phyloP scores from a whole-genome alignment of 441 rosid species.

The Monsonia emarginata region DNA sequence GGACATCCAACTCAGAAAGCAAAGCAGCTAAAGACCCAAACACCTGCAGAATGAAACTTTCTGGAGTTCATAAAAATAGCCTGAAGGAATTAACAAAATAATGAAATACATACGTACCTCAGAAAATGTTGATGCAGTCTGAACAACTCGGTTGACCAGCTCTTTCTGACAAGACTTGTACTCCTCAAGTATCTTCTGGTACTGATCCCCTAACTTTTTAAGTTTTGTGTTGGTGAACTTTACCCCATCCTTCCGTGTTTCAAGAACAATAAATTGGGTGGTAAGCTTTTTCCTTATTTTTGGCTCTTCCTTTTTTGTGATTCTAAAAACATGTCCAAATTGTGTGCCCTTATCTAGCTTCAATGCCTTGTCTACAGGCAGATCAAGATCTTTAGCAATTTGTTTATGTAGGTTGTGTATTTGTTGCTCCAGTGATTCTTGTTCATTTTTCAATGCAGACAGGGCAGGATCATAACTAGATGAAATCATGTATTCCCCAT shows the following conservation, averaged over 20 bases:
- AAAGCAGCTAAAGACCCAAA: slow-evolving; percentile 61
- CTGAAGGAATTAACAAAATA: slow-evolving; percentile 14
- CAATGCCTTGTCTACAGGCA: slow-evolving; percentile 63
- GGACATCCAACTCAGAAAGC: slow-evolving; percentile 87
- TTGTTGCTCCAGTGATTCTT: slow-evolving; percentile 63
- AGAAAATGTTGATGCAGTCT: slow-evolving; percentile 65
- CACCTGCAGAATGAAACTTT: slow-evolving; percentile 46
- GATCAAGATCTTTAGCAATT: slow-evolving; percentile 78
- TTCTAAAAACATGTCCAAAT: slow-evolving; percentile 90
- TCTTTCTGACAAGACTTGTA: slow-evolving; percentile 72
- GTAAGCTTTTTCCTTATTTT: slow-evolving; percentile 84
- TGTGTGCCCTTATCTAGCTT: slow-evolving; percentile 91
- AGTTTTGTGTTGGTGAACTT: slow-evolving; percentile 93
- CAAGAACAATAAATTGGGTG: slow-evolving; percentile 75
- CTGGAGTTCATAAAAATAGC: slow-evolving; percentile 16
- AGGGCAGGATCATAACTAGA: slow-evolving; percentile 66
- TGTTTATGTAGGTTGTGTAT: slow-evolving; percentile 70
- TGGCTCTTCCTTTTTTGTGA: slow-evolving; percentile 96
- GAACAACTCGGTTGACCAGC: slow-evolving; percentile 72
- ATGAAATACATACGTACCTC: slow-evolving; percentile 41
- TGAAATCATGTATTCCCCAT: slow-evolving; percentile 94
- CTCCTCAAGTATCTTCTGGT: slow-evolving; percentile 75
- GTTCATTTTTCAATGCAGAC: slow-evolving; percentile 60
- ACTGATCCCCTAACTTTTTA: slow-evolving; percentile 77
- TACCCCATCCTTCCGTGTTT: slow-evolving; percentile 97